Evolutionary conservation across 2,329 filamentous ascomycete species (phyloP).

Genomic region (Dactylellina sp.): DNA sequence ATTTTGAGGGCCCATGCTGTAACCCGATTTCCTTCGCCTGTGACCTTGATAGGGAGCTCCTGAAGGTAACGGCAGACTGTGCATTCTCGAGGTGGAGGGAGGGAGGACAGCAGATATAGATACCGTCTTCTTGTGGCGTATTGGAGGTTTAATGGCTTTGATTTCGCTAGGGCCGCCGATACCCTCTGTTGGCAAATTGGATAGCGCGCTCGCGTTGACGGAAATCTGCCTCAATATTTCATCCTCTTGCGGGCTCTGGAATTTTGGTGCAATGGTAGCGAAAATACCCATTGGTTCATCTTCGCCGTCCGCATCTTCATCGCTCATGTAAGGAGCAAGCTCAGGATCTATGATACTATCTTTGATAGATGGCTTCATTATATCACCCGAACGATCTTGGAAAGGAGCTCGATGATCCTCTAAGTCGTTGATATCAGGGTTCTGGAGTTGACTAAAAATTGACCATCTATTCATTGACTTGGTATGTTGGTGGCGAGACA

Average conservation of each 20-base stretch:
- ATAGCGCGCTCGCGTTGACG: constrained; percentile 41
- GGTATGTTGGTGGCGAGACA: constrained; percentile 72
- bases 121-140: constrained; percentile 51
- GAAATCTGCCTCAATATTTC: constrained; percentile 50
- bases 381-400: constrained; percentile 76
- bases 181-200: constrained; percentile 10
- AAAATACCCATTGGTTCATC: constrained; percentile 92
- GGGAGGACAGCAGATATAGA: constrained; percentile 46
- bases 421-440: constrained; percentile 72
- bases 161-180: constrained; percentile 21
- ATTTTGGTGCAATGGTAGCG: constrained; percentile 71
- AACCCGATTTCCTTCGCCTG: constrained; percentile 44
- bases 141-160: constrained; percentile 40
- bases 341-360: constrained; percentile 99
- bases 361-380: constrained; percentile 85
- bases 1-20: constrained; percentile 51
- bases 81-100: constrained; percentile 25
- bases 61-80: constrained; percentile 22
- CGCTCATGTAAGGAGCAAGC: constrained; percentile 92
- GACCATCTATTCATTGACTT: constrained; percentile 77
- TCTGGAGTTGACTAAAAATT: constrained; percentile 82
- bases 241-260: constrained; percentile 51
- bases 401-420: constrained; percentile 88
- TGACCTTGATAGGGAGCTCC: constrained; percentile 35
- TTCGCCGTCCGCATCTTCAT: constrained; percentile 84